A percentile compares a stretch with the other conserved stretches of the same genome.
These are phyloP conservation scores for Verticillium tricorpus DNA, from an alignment of 2,329 filamentous ascomycete genomes.

Conservation along the genomic window DNA sequence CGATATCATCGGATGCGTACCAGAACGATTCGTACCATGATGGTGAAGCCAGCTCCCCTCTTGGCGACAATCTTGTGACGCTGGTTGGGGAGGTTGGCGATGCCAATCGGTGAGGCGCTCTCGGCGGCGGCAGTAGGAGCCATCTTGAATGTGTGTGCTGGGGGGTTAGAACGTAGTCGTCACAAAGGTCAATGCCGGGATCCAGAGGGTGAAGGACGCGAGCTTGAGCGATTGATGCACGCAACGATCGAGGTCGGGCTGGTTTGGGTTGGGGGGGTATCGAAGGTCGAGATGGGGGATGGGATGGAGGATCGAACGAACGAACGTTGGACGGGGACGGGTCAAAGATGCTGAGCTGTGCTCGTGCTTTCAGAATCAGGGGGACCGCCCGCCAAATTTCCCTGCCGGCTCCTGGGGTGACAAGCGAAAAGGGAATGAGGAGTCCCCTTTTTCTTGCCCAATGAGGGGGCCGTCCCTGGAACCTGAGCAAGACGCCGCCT, in stretches of 20 bases:
- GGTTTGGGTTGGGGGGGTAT: not conserved
- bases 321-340: conserved; percentile 11
- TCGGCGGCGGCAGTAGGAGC: conserved; percentile 51
- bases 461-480: not conserved
- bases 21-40: conserved; percentile 69
- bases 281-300: conserved; percentile 1
- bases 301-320: conserved; percentile 4
- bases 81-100: conserved; percentile 71
- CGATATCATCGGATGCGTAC: too few species aligned
- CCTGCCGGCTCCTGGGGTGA: conserved; percentile 11
- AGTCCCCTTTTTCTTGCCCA: conserved; percentile 14
- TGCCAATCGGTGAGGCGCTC: conserved; percentile 66
- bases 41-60: conserved; percentile 96
- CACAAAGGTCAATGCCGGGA: conserved; percentile 8
- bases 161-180: not conserved
- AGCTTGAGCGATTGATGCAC: conserved; percentile 9
- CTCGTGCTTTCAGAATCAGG: conserved; percentile 16
- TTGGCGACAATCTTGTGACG: conserved; percentile 71
- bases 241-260: conserved; percentile 9
- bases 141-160: conserved; percentile 36
- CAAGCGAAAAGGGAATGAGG: conserved; percentile 12
- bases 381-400: conserved; percentile 17
- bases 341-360: conserved; percentile 15
- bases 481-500: conserved; percentile 7
- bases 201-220: conserved; percentile 6